Conservation (phyloP, 2,329 filamentous ascomycete species). For the Beauveria sp. region DNA sequence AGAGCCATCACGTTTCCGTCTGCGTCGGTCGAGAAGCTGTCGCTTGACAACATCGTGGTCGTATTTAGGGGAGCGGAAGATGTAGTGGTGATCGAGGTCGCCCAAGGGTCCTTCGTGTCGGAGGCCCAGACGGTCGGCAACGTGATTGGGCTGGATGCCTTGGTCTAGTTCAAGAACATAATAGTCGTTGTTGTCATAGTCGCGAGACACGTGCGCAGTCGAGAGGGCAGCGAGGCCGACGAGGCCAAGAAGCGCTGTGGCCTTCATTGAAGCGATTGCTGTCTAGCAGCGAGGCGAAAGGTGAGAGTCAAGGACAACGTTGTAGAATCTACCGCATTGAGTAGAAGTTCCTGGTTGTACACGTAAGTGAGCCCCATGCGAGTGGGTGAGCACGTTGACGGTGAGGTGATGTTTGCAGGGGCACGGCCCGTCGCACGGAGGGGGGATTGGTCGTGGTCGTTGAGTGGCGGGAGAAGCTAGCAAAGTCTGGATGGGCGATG, state of each 20-base stretch:
- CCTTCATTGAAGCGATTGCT: conserved; percentile 7
- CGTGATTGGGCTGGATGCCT: conserved; percentile 54
- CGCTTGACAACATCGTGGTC: conserved; percentile 51
- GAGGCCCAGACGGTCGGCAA: conserved; percentile 68
- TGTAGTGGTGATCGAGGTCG: conserved; percentile 70
- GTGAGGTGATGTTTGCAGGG: background rate
- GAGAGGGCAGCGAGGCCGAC: conserved; percentile 38
- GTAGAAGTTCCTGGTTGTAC: background rate
- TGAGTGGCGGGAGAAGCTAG: background rate
- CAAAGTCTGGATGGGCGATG: background rate
- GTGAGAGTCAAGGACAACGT: background rate
- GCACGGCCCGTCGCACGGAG: background rate
- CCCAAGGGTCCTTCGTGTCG: conserved; percentile 75
- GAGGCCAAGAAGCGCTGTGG: conserved; percentile 19
- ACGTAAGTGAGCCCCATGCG: background rate
- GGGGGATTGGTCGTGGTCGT: background rate
- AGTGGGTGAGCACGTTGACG: background rate
- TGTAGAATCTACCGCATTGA: background rate
- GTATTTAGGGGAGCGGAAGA: conserved; percentile 68
- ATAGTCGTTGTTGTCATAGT: conserved; percentile 80
- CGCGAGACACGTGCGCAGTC: conserved; percentile 45
- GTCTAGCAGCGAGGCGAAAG: background rate
- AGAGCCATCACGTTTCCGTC: conserved; percentile 49
- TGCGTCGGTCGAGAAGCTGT: conserved; percentile 45
- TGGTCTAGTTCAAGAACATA: conserved; percentile 81